These are phyloP conservation scores for Fraxinus dipetala DNA, from an alignment of 305 asterid species.

Conservation along the genomic window DNA sequence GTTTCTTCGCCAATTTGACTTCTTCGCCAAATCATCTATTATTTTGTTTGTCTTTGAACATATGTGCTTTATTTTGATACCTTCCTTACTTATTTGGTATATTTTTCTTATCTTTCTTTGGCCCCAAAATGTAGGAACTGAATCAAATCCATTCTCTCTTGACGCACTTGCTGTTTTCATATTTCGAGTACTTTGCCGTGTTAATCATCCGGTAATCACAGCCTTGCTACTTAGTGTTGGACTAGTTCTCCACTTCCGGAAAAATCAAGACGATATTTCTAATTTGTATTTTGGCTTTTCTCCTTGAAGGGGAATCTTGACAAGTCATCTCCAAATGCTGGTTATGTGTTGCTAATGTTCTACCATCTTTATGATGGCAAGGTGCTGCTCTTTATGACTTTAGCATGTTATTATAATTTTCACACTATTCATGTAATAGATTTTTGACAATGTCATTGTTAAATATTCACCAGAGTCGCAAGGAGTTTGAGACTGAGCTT, in stretches of 20 bases:
- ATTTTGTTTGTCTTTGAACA: slow-evolving; percentile 6
- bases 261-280: slow-evolving; percentile 17
- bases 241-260: neutral
- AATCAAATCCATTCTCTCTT: slow-evolving; percentile 79
- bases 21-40: neutral
- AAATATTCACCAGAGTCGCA: slow-evolving; percentile 57
- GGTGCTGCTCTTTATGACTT: slow-evolving; percentile 41
- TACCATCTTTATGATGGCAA: slow-evolving; percentile 93
- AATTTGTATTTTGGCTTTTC: slow-evolving; percentile 30
- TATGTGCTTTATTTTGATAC: neutral
- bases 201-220: slow-evolving; percentile 81
- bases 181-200: slow-evolving; percentile 76
- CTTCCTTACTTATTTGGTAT: slow-evolving; percentile 18
- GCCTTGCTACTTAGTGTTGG: slow-evolving; percentile 23
- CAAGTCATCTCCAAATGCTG: slow-evolving; percentile 80
- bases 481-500: slow-evolving; percentile 78
- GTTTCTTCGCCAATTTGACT: neutral
- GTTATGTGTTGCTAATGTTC: slow-evolving; percentile 86
- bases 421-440: neutral
- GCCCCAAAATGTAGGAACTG: slow-evolving; percentile 64
- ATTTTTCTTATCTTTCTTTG: neutral
- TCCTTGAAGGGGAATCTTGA: slow-evolving; percentile 87
- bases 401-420: slow-evolving; percentile 4
- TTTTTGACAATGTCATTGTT: slow-evolving; percentile 21
- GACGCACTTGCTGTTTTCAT: slow-evolving; percentile 93